Base-by-base conservation (phyloP, 257 asterid species). In the Scutellaria galericulata region DNA sequence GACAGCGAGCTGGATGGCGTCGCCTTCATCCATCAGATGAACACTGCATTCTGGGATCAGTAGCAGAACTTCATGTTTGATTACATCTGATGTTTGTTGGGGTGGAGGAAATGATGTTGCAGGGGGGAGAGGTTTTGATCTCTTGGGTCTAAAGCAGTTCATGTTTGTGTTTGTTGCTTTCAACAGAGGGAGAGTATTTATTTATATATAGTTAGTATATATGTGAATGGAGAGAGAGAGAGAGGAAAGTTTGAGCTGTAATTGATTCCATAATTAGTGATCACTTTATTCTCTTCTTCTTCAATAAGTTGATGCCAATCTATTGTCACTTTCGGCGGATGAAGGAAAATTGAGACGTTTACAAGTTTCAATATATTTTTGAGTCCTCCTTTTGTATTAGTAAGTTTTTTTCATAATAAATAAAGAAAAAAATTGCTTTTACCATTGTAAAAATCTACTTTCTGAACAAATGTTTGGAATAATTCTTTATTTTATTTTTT, bases 21-120 rank as follows among this genome's bases (percentile, higher is more conserved):
- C 95, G 0, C 95, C 93, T 51, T 66, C 85, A 27, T 86, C 93
- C 89, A 92, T 78, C 11, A 89, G 75, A 77, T 88, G 86, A 22
- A 86, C 93, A 55, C 54, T 88, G 90, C 96, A 88, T 82, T 74
- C 79, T 52, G 88, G 90, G 74, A 92, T 79, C 27, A 37, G 69
- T 1, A 88, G 63, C 5, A 92, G 60, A 44, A 67, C 42, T 63
- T 92, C 86, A 73, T 88, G 97, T 9, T 58, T 79, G 85, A 18
- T 80, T 71, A 76, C 81, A 11, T 64, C 39, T 20, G 53, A 11
- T 39, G 78, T 18, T 11, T 61, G 5, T 14, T 70, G 5, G 4
- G 77, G 51, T 6, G 77, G 35, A 11, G 27, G 27, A 24, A 24
- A 24, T 24, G 27, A 24, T 2, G 27, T 24, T 24, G 27, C 27